Percentiles rank a stretch among this genome's conserved stretches.
Evolutionary conservation across 177 flowering plant genomes (phyloP).

Genomic region (Telopea speciosissima): DNA sequence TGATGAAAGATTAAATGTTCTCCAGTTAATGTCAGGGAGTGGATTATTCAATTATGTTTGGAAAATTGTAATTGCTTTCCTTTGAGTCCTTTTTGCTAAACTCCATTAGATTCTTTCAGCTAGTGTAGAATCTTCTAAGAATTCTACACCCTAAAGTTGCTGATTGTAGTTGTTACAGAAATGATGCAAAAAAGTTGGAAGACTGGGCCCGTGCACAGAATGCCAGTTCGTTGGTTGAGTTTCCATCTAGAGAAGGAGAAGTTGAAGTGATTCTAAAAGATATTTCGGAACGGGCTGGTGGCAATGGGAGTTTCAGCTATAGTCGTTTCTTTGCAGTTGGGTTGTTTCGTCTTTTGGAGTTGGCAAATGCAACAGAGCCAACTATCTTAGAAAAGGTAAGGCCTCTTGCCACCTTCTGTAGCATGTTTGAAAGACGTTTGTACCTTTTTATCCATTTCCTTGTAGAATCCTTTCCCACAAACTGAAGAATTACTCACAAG

Average conservation of each 20-base stretch:
- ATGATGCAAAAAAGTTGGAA: conserved; percentile 82
- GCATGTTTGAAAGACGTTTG: background rate
- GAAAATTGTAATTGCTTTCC: background rate
- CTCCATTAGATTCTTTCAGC: background rate
- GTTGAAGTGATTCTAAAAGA: conserved; percentile 73
- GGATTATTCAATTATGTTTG: background rate
- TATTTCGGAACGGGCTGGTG: conserved; percentile 73
- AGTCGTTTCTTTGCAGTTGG: conserved; percentile 96
- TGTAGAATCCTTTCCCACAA: background rate
- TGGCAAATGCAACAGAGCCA: conserved; percentile 84
- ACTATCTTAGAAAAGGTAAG: conserved; percentile 75
- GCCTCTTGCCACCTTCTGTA: conserved; percentile 5
- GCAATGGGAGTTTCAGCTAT: conserved; percentile 69
- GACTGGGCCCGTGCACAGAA: conserved; percentile 88
- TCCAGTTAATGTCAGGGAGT: background rate
- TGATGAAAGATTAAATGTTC: background rate
- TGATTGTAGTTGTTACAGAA: conserved; percentile 31
- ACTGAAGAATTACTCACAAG: background rate
- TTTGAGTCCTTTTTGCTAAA: background rate
- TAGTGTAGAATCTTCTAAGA: background rate
- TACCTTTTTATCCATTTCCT: background rate
- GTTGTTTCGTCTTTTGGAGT: conserved; percentile 87
- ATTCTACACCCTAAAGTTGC: conserved; percentile 2
- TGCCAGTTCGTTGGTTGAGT: conserved; percentile 60
- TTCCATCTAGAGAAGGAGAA: conserved; percentile 83